Evolutionary conservation across 768 basidiomycete species (phyloP).

Genomic region (Lentinula aciculospora): DNA sequence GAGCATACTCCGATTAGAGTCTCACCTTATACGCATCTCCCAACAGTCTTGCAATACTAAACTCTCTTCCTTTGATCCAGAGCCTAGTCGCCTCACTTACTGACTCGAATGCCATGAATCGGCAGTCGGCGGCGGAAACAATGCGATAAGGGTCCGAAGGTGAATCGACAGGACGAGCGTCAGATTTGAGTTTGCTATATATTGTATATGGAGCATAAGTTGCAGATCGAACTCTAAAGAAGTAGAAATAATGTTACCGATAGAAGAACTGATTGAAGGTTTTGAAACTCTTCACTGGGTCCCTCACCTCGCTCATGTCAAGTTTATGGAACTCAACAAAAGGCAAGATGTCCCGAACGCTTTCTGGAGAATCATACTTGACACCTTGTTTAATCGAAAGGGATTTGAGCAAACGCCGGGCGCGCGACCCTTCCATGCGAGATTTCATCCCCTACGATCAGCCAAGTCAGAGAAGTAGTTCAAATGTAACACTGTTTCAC

Average conservation of each 20-base stretch:
- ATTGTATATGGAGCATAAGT: constrained; percentile 20
- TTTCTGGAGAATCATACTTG: constrained; percentile 88
- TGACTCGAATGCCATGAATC: constrained; percentile 91
- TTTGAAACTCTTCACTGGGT: constrained; percentile 84
- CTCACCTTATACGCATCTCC: constrained; percentile 56
- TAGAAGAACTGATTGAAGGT: constrained; percentile 93
- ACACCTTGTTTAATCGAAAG: constrained; percentile 89
- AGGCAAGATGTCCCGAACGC: constrained; percentile 73
- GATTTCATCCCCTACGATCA: constrained; percentile 64
- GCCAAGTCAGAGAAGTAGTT: background rate
- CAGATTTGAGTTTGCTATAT: constrained; percentile 76
- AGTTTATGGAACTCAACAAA: constrained; percentile 92
- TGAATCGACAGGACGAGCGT: constrained; percentile 67
- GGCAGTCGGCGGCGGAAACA: constrained; percentile 91
- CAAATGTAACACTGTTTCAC: background rate
- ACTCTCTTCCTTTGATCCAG: constrained; percentile 98
- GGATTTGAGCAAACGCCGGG: constrained; percentile 79
- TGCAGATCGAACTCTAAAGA: background rate
- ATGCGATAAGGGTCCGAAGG: constrained; percentile 73
- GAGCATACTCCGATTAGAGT: background rate
- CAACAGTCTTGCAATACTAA: constrained; percentile 72
- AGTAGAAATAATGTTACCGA: constrained; percentile 29
- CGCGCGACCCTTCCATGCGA: constrained; percentile 73
- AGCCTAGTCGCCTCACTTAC: constrained; percentile 80
- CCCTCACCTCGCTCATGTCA: constrained; percentile 74